These are phyloP conservation scores for Antarctomyces pellizariae DNA, from an alignment of 495 filamentous ascomycete species.

Conservation along the genomic window DNA sequence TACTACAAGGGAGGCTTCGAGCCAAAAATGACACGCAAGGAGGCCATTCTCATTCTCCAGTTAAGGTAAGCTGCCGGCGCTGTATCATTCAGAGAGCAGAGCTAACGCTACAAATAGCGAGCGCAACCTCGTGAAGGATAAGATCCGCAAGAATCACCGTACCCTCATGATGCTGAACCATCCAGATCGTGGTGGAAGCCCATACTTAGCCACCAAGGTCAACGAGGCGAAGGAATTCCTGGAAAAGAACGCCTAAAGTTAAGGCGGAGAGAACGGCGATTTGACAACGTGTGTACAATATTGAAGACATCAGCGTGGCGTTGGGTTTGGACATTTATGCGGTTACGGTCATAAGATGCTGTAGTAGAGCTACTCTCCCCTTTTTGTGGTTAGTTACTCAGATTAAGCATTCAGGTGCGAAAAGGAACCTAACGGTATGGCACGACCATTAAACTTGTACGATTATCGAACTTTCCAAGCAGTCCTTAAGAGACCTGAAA, in stretches of 20 bases:
- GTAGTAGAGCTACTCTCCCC: too few relatives aligned
- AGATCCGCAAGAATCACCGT: slow-evolving; percentile 86
- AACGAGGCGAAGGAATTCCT: slow-evolving; percentile 95
- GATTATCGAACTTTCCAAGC: too few relatives aligned
- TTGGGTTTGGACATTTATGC: too few relatives aligned
- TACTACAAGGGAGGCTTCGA: slow-evolving; percentile 98
- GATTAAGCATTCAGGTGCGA: too few relatives aligned
- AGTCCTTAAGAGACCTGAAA: too few relatives aligned
- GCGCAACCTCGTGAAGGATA: slow-evolving; percentile 64
- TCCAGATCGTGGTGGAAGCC: slow-evolving; percentile 88
- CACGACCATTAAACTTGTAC: too few relatives aligned
- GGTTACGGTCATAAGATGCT: too few relatives aligned
- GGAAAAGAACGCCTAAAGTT: slow-evolving; percentile 38
- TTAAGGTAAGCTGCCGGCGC: slow-evolving; percentile 72
- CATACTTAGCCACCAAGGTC: slow-evolving; percentile 89
- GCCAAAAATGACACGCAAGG: slow-evolving; percentile 69
- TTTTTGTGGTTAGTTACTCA: too few relatives aligned
- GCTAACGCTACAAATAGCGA: slow-evolving; percentile 31
- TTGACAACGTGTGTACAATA: background rate
- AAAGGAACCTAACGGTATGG: too few relatives aligned
- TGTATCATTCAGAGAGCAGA: background rate
- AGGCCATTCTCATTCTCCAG: slow-evolving; percentile 79
- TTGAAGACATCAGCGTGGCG: background rate
- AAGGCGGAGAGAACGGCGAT: background rate
- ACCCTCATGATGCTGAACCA: slow-evolving; percentile 96